Evolutionary conservation across 1,139 yeast species (phyloP).

Genomic region (Suhomyces bribrorum): DNA sequence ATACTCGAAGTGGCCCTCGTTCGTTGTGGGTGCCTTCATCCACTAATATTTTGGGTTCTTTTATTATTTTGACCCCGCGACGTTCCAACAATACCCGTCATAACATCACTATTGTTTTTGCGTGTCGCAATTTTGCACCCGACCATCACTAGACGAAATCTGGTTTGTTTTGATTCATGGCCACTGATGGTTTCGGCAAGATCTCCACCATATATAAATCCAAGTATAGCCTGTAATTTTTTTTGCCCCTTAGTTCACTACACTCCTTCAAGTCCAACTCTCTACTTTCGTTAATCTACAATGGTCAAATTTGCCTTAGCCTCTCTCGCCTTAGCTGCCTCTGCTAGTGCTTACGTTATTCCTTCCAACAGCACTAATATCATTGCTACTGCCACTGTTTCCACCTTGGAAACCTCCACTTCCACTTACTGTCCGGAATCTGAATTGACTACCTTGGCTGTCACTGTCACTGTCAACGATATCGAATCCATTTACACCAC

Average conservation of each 20-base stretch:
- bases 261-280: constrained; percentile 17
- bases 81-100: background rate
- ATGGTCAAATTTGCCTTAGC: constrained; percentile 16
- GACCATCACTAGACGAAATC: constrained; percentile 1
- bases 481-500: constrained; percentile 23
- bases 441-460: constrained; percentile 12
- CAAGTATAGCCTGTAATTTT: background rate
- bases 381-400: constrained; percentile 3
- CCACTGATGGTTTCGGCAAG: constrained; percentile 6
- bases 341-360: constrained; percentile 12
- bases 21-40: too few species aligned
- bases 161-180: constrained; percentile 3
- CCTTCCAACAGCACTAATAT: constrained; percentile 8
- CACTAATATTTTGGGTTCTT: background rate
- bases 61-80: background rate
- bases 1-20: too few species aligned
- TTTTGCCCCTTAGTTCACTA: constrained; percentile 1
- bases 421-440: constrained; percentile 19
- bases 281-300: constrained; percentile 16
- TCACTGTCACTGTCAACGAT: constrained; percentile 19
- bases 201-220: constrained; percentile 8
- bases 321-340: constrained; percentile 15
- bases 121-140: constrained; percentile 4
- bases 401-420: constrained; percentile 11
- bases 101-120: background rate